These are phyloP conservation scores for Crithidia thermophila DNA, from an alignment of 208 protist genomes.

Conservation along the genomic window DNA sequence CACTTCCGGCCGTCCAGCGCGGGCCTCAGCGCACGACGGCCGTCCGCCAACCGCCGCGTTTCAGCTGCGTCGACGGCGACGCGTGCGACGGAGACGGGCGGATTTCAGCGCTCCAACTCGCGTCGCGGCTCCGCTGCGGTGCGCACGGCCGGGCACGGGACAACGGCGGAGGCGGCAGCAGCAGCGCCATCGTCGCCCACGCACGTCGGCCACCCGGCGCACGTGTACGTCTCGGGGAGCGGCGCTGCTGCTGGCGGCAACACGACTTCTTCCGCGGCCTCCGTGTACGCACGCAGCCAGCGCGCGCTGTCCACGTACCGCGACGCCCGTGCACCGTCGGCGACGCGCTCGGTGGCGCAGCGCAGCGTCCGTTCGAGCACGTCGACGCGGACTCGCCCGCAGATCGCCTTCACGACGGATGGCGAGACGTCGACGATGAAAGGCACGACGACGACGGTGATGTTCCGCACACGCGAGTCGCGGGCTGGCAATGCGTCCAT, in stretches of 20 bases:
- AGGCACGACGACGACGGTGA: conserved; percentile 68
- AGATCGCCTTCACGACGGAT: conserved; percentile 49
- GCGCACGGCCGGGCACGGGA: no score
- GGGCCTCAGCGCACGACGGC: neutral
- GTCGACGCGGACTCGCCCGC: conserved; percentile 48
- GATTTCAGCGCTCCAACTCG: neutral
- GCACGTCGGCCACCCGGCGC: neutral
- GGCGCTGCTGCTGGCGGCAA: neutral
- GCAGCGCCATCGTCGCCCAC: neutral
- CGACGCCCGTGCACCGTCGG: conserved; percentile 10
- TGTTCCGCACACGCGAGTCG: conserved; percentile 33
- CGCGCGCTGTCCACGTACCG: conserved; percentile 11
- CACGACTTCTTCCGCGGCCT: neutral
- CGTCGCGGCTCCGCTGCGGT: no score
- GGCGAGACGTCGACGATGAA: conserved; percentile 48
- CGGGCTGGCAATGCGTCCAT: neutral
- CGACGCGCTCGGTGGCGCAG: conserved; percentile 36
- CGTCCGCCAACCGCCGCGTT: neutral
- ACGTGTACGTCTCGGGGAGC: neutral
- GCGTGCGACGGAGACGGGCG: neutral
- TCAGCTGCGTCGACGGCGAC: neutral
- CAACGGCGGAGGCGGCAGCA: neutral
- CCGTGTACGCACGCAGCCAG: conserved; percentile 1
- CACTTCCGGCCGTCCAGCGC: neutral
- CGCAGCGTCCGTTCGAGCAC: conserved; percentile 43